Evolutionary conservation across 225 moss, liverwort and hornwort species (phyloP).

Genomic region (Pleurozium schreberi): DNA sequence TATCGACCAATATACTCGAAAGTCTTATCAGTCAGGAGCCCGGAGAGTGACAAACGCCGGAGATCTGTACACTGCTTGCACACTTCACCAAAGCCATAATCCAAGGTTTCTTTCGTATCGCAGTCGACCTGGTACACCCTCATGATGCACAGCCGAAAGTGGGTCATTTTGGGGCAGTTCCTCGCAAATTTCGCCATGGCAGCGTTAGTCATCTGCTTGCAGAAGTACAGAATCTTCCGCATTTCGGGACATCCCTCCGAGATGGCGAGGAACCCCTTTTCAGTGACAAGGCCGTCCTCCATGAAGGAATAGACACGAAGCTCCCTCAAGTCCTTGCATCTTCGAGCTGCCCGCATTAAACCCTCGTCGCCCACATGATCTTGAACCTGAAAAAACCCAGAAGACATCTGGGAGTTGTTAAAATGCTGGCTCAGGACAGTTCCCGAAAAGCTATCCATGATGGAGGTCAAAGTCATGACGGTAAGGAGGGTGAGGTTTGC

Average conservation of each 20-base stretch:
- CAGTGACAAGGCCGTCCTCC: slow-evolving; percentile 49
- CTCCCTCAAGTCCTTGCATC: slow-evolving; percentile 67
- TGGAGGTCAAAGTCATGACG: not conserved
- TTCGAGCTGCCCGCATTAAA: slow-evolving; percentile 39
- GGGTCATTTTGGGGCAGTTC: slow-evolving; percentile 66
- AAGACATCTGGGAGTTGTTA: not conserved
- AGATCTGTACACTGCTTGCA: slow-evolving; percentile 65
- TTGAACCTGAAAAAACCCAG: slow-evolving; percentile 46
- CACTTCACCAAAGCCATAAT: slow-evolving; percentile 69
- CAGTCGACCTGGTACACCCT: slow-evolving; percentile 34
- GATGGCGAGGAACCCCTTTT: slow-evolving; percentile 63
- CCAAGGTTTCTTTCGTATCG: slow-evolving; percentile 44
- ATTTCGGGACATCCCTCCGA: slow-evolving; percentile 74
- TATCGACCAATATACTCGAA: slow-evolving; percentile 34
- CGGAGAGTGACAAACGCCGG: slow-evolving; percentile 72
- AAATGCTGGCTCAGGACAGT: not conserved
- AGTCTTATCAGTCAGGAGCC: slow-evolving; percentile 54
- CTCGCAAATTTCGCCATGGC: slow-evolving; percentile 55
- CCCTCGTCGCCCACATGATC: slow-evolving; percentile 81
- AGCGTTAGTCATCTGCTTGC: slow-evolving; percentile 88
- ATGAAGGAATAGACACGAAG: slow-evolving; percentile 63
- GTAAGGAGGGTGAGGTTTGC: not conserved
- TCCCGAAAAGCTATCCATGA: not conserved
- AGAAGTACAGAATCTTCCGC: slow-evolving; percentile 85
- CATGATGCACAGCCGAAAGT: slow-evolving; percentile 78